Evolutionary conservation across 169 alveolate species (phyloP).

Genomic region (Perkinsus olseni): DNA sequence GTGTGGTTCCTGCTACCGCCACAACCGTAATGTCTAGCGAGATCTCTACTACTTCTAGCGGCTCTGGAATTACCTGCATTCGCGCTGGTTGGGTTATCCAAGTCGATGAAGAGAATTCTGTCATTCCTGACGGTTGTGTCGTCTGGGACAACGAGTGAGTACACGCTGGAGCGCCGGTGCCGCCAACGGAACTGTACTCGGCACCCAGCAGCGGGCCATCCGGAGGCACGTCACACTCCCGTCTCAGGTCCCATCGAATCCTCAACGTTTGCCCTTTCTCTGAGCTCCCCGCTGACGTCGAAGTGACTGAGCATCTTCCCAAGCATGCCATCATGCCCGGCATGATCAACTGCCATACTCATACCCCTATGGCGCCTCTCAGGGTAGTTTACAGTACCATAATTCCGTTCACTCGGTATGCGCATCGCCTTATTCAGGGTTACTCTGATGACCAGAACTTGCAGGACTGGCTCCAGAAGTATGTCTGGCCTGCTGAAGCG

Average conservation of each 20-base stretch:
- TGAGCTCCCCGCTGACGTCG: not conserved
- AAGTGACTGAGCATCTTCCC: not conserved
- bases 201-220: too few species aligned
- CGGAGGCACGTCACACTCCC: not conserved
- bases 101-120: not conserved
- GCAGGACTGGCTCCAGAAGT: constrained; percentile 16
- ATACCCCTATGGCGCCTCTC: constrained; percentile 7
- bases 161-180: not conserved
- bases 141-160: not conserved
- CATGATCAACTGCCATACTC: constrained; percentile 18
- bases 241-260: not conserved
- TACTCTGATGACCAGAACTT: constrained; percentile 16
- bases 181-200: too few species aligned
- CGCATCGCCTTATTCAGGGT: constrained; percentile 6
- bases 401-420: too few species aligned
- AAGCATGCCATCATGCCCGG: constrained; percentile 6
- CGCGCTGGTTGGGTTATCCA: not conserved
- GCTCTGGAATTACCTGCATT: not conserved
- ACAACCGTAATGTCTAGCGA: not conserved
- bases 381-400: too few species aligned
- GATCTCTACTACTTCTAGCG: not conserved
- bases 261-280: not conserved
- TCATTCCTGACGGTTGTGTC: not conserved
- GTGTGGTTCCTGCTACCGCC: not conserved
- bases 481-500: constrained; percentile 20